These are phyloP conservation scores for Huiozyma sinensis DNA, from an alignment of 805 yeast genomes.

Conservation along the genomic window DNA sequence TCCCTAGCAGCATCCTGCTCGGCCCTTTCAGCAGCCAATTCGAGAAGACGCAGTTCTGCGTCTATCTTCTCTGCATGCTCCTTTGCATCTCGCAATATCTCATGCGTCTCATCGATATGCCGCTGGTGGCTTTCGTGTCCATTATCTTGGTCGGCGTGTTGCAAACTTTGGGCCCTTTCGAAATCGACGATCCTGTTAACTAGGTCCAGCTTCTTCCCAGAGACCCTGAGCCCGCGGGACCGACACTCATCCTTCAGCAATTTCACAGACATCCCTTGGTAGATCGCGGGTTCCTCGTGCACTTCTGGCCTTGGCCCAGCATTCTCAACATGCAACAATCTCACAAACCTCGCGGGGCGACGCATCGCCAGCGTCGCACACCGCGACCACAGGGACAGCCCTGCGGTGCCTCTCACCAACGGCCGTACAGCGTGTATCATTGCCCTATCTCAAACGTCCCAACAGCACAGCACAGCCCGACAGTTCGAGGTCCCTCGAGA, in stretches of 20 bases:
- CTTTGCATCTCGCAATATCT: neutral
- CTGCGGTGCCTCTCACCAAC: too few relatives aligned
- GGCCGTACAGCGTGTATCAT: too few relatives aligned
- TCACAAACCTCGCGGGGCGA: too few relatives aligned
- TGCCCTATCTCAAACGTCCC: too few relatives aligned
- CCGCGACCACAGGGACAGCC: too few relatives aligned
- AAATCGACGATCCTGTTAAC: conserved; percentile 26
- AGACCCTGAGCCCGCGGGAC: conserved; percentile 45
- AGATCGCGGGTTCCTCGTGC: neutral
- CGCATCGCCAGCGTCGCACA: too few relatives aligned
- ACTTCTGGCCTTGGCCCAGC: neutral
- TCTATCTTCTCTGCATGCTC: neutral
- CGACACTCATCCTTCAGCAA: conserved; percentile 50
- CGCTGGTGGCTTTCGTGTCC: neutral
- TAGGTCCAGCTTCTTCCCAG: conserved; percentile 53
- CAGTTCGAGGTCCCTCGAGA: too few relatives aligned
- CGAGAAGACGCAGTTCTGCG: neutral
- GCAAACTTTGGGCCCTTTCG: neutral
- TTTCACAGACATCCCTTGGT: conserved; percentile 32
- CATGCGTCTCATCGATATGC: neutral
- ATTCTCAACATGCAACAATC: too few relatives aligned
- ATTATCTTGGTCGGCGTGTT: neutral
- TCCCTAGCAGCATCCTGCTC: too few relatives aligned
- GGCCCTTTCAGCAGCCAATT: too few relatives aligned
- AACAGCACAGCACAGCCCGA: too few relatives aligned